Evolutionary conservation across 2,329 filamentous ascomycete species (phyloP).

Genomic region (Penicillium sclerotiorum): DNA sequence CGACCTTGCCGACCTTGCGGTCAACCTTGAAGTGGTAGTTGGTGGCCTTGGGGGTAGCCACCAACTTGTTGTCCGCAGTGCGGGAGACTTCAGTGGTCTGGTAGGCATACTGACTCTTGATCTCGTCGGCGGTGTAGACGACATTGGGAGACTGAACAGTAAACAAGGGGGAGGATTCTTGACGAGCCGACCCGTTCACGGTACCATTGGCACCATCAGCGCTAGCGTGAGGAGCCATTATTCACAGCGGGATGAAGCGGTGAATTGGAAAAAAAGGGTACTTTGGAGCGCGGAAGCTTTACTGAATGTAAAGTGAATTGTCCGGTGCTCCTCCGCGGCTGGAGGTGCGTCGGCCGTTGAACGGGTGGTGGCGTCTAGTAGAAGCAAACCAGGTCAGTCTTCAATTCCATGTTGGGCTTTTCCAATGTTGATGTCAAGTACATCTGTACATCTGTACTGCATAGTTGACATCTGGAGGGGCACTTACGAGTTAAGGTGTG

Average conservation of each 20-base stretch:
- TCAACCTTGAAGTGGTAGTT: conserved; percentile 97
- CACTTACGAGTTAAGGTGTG: conserved; percentile 92
- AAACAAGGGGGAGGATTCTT: conserved; percentile 63
- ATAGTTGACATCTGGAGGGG: neutral
- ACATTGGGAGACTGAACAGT: conserved; percentile 91
- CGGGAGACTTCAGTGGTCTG: conserved; percentile 83
- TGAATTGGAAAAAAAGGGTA: conserved; percentile 30
- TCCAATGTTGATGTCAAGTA: neutral
- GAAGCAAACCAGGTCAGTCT: conserved; percentile 11
- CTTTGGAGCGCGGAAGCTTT: conserved; percentile 51
- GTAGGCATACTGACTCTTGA: conserved; percentile 94
- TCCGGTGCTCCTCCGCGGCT: conserved; percentile 78
- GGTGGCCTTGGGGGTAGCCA: conserved; percentile 84
- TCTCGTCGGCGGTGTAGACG: conserved; percentile 81
- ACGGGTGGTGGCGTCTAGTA: conserved; percentile 84
- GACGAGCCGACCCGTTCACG: conserved; percentile 55
- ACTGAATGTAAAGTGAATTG: conserved; percentile 50
- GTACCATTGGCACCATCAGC: conserved; percentile 57
- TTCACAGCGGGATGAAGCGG: conserved; percentile 28
- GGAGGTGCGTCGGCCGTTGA: conserved; percentile 94
- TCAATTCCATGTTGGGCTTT: neutral
- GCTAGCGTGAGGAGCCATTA: conserved; percentile 93
- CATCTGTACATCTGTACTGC: neutral
- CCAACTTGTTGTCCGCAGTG: conserved; percentile 72
- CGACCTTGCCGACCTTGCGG: conserved; percentile 87